A percentile compares a stretch with the other conserved stretches of the same genome.
Conservation (phyloP, 495 filamentous ascomycete genomes). For the Melanomma pulvis-pyrius region DNA sequence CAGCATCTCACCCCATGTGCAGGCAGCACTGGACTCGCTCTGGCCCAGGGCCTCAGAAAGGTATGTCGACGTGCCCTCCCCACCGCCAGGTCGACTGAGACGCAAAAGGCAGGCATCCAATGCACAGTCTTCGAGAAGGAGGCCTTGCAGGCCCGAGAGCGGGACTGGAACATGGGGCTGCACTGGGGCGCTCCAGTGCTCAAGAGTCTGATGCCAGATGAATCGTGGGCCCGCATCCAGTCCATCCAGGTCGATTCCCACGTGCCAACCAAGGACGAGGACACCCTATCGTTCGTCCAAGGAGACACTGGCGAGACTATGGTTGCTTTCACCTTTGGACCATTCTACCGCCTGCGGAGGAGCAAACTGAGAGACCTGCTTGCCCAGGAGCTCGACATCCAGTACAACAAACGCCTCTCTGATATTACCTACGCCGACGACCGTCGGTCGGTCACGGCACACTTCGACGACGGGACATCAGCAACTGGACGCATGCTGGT, state of each 20-base stretch:
- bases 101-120: slow-evolving; percentile 53
- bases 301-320: slow-evolving; percentile 52
- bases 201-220: slow-evolving; percentile 45
- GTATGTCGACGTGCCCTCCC: slow-evolving; percentile 12
- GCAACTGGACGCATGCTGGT: slow-evolving; percentile 46
- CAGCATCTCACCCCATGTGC: slow-evolving; percentile 7
- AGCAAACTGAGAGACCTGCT: slow-evolving; percentile 49
- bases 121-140: slow-evolving; percentile 56
- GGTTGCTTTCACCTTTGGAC: slow-evolving; percentile 42
- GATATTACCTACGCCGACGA: slow-evolving; percentile 35
- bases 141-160: slow-evolving; percentile 45
- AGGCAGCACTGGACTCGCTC: slow-evolving; percentile 36
- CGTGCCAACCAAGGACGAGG: slow-evolving; percentile 42
- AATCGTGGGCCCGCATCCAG: slow-evolving; percentile 43
- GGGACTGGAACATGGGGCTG: slow-evolving; percentile 61
- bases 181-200: slow-evolving; percentile 57
- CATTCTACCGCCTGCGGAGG: slow-evolving; percentile 54
- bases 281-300: slow-evolving; percentile 51
- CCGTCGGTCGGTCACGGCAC: slow-evolving; percentile 39
- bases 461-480: slow-evolving; percentile 48
- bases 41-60: slow-evolving; percentile 36
- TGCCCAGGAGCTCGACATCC: slow-evolving; percentile 49
- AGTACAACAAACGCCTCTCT: slow-evolving; percentile 39
- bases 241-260: slow-evolving; percentile 50
- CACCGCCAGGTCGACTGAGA: neutral